Percentiles rank a stretch among this genome's conserved stretches.
phyloP scores from a whole-genome alignment of 2,329 filamentous ascomycete genomes.

The Bipolaris cookei region DNA sequence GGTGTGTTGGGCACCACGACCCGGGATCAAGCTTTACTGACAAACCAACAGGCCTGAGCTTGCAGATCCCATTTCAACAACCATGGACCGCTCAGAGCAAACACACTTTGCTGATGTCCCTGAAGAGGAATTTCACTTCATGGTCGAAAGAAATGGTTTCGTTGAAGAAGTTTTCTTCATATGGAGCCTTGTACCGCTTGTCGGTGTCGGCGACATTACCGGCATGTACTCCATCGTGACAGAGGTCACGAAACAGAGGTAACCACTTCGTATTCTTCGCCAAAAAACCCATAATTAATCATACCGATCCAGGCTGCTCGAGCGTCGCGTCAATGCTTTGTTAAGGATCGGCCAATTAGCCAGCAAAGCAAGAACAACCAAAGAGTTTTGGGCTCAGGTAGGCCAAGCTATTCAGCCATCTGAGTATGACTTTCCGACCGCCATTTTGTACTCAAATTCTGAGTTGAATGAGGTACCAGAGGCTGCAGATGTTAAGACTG shows the following conservation, averaged over 20 bases:
- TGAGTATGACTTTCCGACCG: slow-evolving; percentile 22
- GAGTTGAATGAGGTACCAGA: background rate
- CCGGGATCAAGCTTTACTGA: background rate
- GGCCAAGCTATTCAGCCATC: slow-evolving; percentile 12
- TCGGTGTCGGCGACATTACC: slow-evolving; percentile 10
- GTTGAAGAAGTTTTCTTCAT: slow-evolving; percentile 22
- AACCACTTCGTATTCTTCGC: background rate
- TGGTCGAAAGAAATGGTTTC: slow-evolving; percentile 20
- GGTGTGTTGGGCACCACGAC: slow-evolving; percentile 6
- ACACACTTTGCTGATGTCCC: slow-evolving; percentile 17
- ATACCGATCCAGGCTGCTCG: slow-evolving; percentile 9
- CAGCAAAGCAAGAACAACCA: slow-evolving; percentile 14
- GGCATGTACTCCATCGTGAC: slow-evolving; percentile 26
- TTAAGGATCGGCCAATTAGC: slow-evolving; percentile 14
- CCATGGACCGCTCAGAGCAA: slow-evolving; percentile 12
- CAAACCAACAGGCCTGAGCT: slow-evolving; percentile 11
- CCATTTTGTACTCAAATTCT: slow-evolving; percentile 15
- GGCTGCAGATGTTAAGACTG: background rate
- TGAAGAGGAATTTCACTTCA: slow-evolving; percentile 23
- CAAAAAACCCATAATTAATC: background rate
- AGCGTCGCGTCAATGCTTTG: slow-evolving; percentile 19
- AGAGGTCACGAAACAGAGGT: slow-evolving; percentile 27
- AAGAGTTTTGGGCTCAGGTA: slow-evolving; percentile 16
- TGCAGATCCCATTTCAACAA: slow-evolving; percentile 9
- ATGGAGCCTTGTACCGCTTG: slow-evolving; percentile 20